Evolutionary conservation across 73 alveolate species (phyloP).

Genomic region (Tetrahymena borealis): DNA sequence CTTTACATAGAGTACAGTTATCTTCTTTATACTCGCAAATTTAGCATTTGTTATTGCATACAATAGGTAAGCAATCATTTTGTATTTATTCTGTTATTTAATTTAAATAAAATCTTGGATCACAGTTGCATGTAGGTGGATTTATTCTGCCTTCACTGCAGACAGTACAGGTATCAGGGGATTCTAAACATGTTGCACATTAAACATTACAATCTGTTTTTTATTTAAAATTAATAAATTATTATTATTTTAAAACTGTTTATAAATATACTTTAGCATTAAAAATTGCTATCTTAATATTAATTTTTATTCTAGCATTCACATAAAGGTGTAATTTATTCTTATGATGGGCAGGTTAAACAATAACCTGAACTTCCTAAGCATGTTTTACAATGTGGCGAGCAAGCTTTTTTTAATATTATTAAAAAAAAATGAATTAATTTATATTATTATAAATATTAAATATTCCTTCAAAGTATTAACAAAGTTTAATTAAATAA

Average conservation of each 20-base stretch:
- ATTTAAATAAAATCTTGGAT: not conserved
- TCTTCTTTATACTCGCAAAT: not conserved
- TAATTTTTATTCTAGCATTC: not conserved
- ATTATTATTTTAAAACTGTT: no score
- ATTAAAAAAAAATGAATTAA: no score
- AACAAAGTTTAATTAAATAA: no score
- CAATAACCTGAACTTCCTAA: no score
- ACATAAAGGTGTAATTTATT: no score
- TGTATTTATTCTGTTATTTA: not conserved
- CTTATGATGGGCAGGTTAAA: no score
- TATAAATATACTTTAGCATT: not conserved
- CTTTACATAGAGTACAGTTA: not conserved
- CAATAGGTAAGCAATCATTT: not conserved
- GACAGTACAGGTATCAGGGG: not conserved
- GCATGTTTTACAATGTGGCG: no score
- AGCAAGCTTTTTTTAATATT: no score
- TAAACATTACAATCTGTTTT: not conserved
- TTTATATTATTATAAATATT: no score
- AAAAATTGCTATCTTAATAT: not conserved
- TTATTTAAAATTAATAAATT: not conserved
- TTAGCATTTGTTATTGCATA: not conserved
- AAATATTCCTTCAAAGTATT: not conserved
- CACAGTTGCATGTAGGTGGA: not conserved
- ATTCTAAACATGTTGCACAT: not conserved
- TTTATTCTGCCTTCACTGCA: not conserved